Percentiles rank a stretch among this genome's conserved stretches.
These are phyloP conservation scores for Marasmius oreades DNA, from an alignment of 1,284 basidiomycete genomes.

Conservation along the genomic window DNA sequence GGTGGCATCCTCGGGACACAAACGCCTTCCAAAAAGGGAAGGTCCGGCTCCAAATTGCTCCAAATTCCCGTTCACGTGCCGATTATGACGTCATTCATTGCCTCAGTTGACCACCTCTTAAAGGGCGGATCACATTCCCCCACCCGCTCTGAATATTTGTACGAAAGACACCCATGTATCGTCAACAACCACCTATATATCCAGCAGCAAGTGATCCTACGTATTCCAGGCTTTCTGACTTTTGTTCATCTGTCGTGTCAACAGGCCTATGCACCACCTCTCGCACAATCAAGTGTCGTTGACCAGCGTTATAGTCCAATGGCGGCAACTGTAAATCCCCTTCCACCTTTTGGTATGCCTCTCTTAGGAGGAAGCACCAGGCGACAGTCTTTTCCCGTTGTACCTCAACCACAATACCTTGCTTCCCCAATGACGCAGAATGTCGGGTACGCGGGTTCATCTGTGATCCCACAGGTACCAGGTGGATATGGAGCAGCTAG, in stretches of 20 bases:
- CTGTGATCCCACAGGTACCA: neutral
- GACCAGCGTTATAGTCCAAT: neutral
- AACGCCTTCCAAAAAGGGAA: too few relatives aligned
- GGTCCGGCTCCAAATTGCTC: too few relatives aligned
- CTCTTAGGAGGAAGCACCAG: neutral
- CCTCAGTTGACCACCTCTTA: too few relatives aligned
- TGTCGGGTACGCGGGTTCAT: neutral
- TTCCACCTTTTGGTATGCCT: neutral
- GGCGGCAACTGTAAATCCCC: neutral
- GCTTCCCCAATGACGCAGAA: neutral
- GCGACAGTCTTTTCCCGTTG: neutral
- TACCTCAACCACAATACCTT: neutral
- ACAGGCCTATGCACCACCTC: neutral
- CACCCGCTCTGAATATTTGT: neutral
- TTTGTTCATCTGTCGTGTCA: neutral
- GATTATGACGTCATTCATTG: neutral
- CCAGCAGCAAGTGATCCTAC: neutral
- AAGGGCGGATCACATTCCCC: neutral
- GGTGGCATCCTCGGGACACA: too few relatives aligned
- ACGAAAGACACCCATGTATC: neutral
- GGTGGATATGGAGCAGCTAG: neutral
- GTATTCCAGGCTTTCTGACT: neutral
- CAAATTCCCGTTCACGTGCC: too few relatives aligned
- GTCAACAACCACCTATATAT: neutral
- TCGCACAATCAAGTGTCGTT: neutral